Base-by-base conservation (phyloP, 305 asterid species). In the Andrographis paniculata region DNA sequence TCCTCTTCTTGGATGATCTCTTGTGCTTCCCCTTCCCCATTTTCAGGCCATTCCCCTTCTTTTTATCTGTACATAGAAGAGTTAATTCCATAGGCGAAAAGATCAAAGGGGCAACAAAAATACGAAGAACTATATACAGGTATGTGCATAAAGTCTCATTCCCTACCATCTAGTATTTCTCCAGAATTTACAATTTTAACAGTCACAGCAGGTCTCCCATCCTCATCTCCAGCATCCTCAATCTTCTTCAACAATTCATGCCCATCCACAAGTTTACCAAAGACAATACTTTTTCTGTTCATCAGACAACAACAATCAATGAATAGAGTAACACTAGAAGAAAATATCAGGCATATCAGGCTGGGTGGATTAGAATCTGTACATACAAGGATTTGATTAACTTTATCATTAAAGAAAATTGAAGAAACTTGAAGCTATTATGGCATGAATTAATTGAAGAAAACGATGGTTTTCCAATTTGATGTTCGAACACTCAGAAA, bases 101-200 rank as follows among this genome's bases (percentile, higher is more conserved):
- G 56, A 62, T 28, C 2, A 42, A 38, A 45, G 19, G 37, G 23
- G 27, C 56, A 57, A 45, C 30, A 14, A 35, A 24, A 48, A 46
- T 12, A 23, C 24, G 13, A 42, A 14, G 27, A n/a, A n/a, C n/a
- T n/a, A n/a, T n/a, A n/a, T n/a, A n/a, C n/a, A n/a, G n/a, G n/a
- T n/a, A n/a, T n/a, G n/a, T n/a, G n/a, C n/a, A 50, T 57, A 37
- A 16, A 38, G 10, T 18, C 38, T 40, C 20, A 18, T 30, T 45
- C 61, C 84, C 60, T 76, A 87, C 97, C 87, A 53, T 75, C 91
- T 48, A 50, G 74, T 17, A 84, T 58, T 73, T 84, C 95, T 43
- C 99, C 99, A 55, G 82, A 79, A 66, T 87, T 77, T 47, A 84
- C 73, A 55, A 92, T 81, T 80, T 92, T 92, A 62, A 87, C 97